A percentile compares a stretch with the other conserved stretches of the same genome.
Evolutionary conservation across 768 basidiomycete genomes (phyloP).

Genomic region (Goffeauzyma gilvescens): DNA sequence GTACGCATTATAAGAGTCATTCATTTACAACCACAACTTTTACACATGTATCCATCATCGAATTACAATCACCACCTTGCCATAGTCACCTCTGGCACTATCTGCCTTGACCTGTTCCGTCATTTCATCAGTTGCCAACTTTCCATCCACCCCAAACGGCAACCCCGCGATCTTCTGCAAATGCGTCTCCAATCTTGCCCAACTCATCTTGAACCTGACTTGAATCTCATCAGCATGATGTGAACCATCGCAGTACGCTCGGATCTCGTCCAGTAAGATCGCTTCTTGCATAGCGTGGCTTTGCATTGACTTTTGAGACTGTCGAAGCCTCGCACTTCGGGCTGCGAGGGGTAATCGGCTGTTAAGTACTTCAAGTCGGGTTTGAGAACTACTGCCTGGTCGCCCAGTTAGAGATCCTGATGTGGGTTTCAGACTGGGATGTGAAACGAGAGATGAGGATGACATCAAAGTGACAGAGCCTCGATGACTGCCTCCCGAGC

Average conservation of each 20-base stretch:
- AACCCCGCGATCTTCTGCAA: constrained; percentile 15
- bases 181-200: constrained; percentile 56
- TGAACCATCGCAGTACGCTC: constrained; percentile 56
- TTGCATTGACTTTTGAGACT: neutral
- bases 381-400: no score
- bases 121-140: neutral
- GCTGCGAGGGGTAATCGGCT: no score
- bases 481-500: no score
- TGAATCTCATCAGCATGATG: constrained; percentile 85
- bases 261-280: constrained; percentile 21
- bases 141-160: constrained; percentile 44
- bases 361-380: no score
- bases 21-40: no score
- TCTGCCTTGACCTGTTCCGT: neutral
- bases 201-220: constrained; percentile 59
- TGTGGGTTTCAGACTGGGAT: no score
- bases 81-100: constrained; percentile 7
- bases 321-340: neutral
- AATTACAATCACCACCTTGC: constrained; percentile 9
- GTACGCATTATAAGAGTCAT: no score
- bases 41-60: no score
- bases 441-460: no score
- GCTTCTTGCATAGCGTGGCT: no score
- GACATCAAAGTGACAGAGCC: no score
- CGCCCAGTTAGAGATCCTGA: no score